Percentiles rank a stretch among this genome's conserved stretches.
Evolutionary conservation across 768 basidiomycete genomes (phyloP).

Genomic region (Suillus subluteus): DNA sequence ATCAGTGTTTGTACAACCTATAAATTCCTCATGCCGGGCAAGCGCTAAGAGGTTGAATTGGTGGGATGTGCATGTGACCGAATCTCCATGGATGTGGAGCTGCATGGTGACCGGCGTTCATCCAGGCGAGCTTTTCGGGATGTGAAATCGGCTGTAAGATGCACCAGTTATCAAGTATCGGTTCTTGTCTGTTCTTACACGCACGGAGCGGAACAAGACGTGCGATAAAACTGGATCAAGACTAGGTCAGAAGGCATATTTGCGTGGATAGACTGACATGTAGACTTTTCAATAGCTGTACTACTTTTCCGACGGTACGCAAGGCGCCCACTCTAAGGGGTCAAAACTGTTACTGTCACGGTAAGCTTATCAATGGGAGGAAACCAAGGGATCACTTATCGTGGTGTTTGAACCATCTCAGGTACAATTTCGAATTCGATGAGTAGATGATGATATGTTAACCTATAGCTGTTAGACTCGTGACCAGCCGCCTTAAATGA

Average conservation of each 20-base stretch:
- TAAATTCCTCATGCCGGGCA: not conserved
- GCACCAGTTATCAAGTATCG: no score
- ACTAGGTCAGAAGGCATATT: not conserved
- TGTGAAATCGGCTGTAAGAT: constrained; percentile 1
- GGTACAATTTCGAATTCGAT: constrained; percentile 17
- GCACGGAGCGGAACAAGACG: not conserved
- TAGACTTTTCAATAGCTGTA: constrained; percentile 8
- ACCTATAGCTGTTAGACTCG: not conserved
- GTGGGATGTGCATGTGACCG: not conserved
- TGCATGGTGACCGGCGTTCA: not conserved
- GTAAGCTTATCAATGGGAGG: constrained; percentile 18
- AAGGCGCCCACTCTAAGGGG: constrained; percentile 20
- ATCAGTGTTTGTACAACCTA: not conserved
- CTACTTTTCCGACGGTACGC: constrained; percentile 24
- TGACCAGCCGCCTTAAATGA: not conserved
- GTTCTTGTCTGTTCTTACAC: not conserved
- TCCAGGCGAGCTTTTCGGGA: not conserved
- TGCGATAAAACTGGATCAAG: not conserved
- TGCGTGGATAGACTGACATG: not conserved
- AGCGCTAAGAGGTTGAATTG: not conserved
- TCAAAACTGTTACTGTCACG: constrained; percentile 18
- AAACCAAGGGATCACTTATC: constrained; percentile 16
- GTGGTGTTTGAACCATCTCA: constrained; percentile 15
- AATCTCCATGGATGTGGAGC: not conserved
- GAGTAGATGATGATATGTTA: constrained; percentile 18